Evolutionary conservation across 441 rosid genomes (phyloP).

Genomic region (Capsella rubella): DNA sequence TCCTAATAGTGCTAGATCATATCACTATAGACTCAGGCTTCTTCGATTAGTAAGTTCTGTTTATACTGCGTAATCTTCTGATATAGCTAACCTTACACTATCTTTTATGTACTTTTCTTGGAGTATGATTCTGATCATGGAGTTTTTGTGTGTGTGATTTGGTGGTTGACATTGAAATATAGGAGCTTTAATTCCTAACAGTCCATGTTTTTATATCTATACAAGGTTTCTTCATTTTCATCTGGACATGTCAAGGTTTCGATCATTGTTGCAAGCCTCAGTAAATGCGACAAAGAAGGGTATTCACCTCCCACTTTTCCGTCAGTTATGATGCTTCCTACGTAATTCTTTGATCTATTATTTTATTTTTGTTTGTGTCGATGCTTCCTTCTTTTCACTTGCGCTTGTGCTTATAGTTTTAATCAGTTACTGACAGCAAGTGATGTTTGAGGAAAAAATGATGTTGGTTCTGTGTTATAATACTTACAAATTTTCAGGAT

Average conservation of each 20-base stretch:
- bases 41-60: background rate
- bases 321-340: background rate
- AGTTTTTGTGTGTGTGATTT: slow-evolving; percentile 22
- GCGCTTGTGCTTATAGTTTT: slow-evolving; percentile 1
- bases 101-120: slow-evolving; percentile 1
- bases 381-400: slow-evolving; percentile 11
- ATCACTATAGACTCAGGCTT: slow-evolving; percentile 13
- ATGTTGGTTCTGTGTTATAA: slow-evolving; percentile 13
- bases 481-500: background rate
- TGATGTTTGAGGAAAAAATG: slow-evolving; percentile 12
- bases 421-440: slow-evolving; percentile 12
- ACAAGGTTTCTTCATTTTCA: slow-evolving; percentile 2
- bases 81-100: slow-evolving; percentile 13
- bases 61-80: slow-evolving; percentile 2
- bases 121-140: slow-evolving; percentile 29
- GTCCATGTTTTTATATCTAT: background rate
- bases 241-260: slow-evolving; percentile 69
- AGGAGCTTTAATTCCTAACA: background rate
- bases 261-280: slow-evolving; percentile 78
- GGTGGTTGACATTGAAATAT: slow-evolving; percentile 1
- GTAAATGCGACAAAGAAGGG: slow-evolving; percentile 85
- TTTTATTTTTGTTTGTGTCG: background rate
- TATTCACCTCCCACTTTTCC: slow-evolving; percentile 29
- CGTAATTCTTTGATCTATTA: background rate
- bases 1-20: background rate